phyloP scores from a whole-genome alignment of 805 yeast species.

The Blastobotrys parvus region DNA sequence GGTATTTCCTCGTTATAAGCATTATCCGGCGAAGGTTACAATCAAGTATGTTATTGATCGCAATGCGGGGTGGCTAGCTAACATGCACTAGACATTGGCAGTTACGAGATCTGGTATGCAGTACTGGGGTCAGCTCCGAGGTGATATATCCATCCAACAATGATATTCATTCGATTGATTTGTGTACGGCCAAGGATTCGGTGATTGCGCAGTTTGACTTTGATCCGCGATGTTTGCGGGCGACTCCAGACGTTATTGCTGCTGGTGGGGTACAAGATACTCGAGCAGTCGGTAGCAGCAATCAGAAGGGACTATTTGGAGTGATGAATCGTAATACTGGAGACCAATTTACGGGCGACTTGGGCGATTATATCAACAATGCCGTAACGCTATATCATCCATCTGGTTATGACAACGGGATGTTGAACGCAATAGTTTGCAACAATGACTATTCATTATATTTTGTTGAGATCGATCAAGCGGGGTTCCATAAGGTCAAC shows the following conservation, averaged over 20 bases:
- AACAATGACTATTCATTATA: slow-evolving; percentile 76
- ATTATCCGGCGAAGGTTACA: slow-evolving; percentile 22
- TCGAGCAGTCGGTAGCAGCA: slow-evolving; percentile 20
- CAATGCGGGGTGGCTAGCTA: not conserved
- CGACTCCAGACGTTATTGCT: slow-evolving; percentile 40
- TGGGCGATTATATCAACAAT: slow-evolving; percentile 81
- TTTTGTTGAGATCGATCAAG: slow-evolving; percentile 46
- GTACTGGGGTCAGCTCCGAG: slow-evolving; percentile 28
- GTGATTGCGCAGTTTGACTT: slow-evolving; percentile 46
- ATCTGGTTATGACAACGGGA: slow-evolving; percentile 23
- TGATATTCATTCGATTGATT: slow-evolving; percentile 39
- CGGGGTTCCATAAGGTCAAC: slow-evolving; percentile 37
- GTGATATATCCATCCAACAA: slow-evolving; percentile 55
- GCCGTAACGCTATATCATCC: slow-evolving; percentile 41
- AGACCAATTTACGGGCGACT: slow-evolving; percentile 40
- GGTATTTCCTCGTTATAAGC: slow-evolving; percentile 10
- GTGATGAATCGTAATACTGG: slow-evolving; percentile 44
- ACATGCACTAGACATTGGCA: slow-evolving; percentile 57
- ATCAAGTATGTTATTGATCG: slow-evolving; percentile 15
- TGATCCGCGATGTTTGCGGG: slow-evolving; percentile 61
- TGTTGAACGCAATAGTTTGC: slow-evolving; percentile 54
- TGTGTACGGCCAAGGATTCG: slow-evolving; percentile 30
- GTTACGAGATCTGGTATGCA: slow-evolving; percentile 61
- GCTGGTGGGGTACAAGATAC: slow-evolving; percentile 43
- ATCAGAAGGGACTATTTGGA: slow-evolving; percentile 55